Evolutionary conservation across 768 basidiomycete species (phyloP).

Genomic region (Neoboletus brunneissimus): DNA sequence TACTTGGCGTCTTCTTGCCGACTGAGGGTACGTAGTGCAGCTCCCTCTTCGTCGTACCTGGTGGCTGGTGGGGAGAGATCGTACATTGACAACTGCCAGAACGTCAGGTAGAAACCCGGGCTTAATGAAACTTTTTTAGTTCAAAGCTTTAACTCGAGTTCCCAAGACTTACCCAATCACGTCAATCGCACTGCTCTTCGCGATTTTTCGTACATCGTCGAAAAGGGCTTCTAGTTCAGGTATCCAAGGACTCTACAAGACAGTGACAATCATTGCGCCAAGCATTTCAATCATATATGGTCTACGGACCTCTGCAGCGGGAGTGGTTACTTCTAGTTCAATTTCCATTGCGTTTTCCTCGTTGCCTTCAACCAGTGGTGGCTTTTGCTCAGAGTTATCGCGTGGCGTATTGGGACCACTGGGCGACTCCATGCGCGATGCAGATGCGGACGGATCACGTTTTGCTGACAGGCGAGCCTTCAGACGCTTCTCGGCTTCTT

Average conservation of each 20-base stretch:
- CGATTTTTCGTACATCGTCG: constrained; percentile 68
- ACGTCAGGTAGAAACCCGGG: constrained; percentile 89
- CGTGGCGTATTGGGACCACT: constrained; percentile 33
- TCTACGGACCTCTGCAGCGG: constrained; percentile 25
- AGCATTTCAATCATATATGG: constrained; percentile 1
- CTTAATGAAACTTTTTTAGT: constrained; percentile 39
- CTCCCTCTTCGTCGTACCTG: constrained; percentile 78
- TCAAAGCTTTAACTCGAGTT: constrained; percentile 1
- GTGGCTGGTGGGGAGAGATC: constrained; percentile 77
- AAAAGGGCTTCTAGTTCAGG: constrained; percentile 71
- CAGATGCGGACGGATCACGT: constrained; percentile 56
- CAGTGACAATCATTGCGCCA: constrained; percentile 4
- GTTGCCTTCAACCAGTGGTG: constrained; percentile 30
- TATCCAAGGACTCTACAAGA: constrained; percentile 69
- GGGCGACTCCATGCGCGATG: constrained; percentile 66
- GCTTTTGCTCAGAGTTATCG: constrained; percentile 26
- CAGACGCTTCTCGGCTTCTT: constrained; percentile 77
- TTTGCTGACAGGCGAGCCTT: constrained; percentile 76
- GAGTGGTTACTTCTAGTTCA: constrained; percentile 34
- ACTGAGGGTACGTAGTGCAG: constrained; percentile 56
- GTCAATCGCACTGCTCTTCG: constrained; percentile 61
- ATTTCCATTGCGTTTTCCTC: constrained; percentile 56
- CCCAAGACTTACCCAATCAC: constrained; percentile 62
- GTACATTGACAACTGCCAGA: constrained; percentile 94
- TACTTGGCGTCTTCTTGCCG: constrained; percentile 66